Evolutionary conservation across 1,284 basidiomycete genomes (phyloP).

Genomic region (Pascua sp.): DNA sequence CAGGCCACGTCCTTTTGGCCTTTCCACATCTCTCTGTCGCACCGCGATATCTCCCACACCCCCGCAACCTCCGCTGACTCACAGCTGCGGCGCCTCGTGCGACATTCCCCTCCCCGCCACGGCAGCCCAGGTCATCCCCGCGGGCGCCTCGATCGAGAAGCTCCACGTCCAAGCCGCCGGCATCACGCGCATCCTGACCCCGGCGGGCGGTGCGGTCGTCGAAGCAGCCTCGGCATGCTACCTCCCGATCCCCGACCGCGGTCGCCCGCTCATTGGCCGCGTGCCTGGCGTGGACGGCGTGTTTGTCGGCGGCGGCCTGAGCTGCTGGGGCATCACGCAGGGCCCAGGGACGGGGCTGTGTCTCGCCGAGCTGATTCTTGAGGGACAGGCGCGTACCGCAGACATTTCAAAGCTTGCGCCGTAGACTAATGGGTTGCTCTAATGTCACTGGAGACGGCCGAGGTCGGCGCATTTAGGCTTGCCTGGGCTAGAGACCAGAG

Average conservation of each 20-base stretch:
- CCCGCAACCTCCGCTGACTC: conserved; percentile 3
- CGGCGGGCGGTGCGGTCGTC: conserved; percentile 39
- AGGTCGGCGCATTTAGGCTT: no score
- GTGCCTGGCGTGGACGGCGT: conserved; percentile 50
- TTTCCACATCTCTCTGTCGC: neutral
- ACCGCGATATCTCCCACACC: no score
- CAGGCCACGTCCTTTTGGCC: no score
- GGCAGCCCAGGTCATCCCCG: conserved; percentile 48
- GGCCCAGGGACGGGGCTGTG: conserved; percentile 56
- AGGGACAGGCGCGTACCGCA: conserved; percentile 54
- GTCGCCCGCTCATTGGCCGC: conserved; percentile 54
- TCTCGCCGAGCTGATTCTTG: conserved; percentile 55
- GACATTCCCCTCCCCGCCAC: conserved; percentile 46
- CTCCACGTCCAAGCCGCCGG: conserved; percentile 52
- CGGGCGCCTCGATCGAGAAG: conserved; percentile 44
- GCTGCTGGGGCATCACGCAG: conserved; percentile 42
- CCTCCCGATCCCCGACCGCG: conserved; percentile 55
- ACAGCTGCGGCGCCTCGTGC: conserved; percentile 46
- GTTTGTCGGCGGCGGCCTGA: conserved; percentile 49
- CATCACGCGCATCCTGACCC: conserved; percentile 50
- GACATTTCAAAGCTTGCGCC: conserved; percentile 53
- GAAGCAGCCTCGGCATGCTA: conserved; percentile 56
- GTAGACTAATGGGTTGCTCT: conserved; percentile 10
- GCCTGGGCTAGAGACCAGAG: no score
- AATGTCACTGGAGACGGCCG: no score